Evolutionary conservation across 495 filamentous ascomycete genomes (phyloP).

Genomic region (Daldinia loculata): DNA sequence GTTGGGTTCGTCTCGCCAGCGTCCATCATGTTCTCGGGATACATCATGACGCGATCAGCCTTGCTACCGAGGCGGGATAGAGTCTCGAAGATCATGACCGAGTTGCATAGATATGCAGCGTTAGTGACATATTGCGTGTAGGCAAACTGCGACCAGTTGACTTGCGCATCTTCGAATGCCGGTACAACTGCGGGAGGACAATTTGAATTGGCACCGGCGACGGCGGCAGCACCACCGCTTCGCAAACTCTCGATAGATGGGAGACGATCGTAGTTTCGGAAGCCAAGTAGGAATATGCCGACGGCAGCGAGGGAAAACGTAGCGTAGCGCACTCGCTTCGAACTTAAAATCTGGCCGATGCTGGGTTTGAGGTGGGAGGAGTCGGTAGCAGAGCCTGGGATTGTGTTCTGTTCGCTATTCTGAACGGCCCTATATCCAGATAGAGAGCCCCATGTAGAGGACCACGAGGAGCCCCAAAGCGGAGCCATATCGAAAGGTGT

Average conservation of each 20-base stretch:
- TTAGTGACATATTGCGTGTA: constrained; percentile 78
- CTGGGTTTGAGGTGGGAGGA: constrained; percentile 45
- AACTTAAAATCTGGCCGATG: constrained; percentile 44
- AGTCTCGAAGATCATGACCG: constrained; percentile 76
- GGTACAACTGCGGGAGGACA: constrained; percentile 43
- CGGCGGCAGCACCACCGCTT: constrained; percentile 14
- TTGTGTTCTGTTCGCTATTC: constrained; percentile 32
- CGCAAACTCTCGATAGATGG: constrained; percentile 43
- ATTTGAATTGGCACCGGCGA: constrained; percentile 35
- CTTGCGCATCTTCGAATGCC: constrained; percentile 33
- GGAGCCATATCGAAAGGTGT: constrained; percentile 37
- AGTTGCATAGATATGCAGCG: constrained; percentile 75
- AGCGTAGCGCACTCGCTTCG: constrained; percentile 45
- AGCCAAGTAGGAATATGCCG: constrained; percentile 43
- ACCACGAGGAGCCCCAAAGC: constrained; percentile 45
- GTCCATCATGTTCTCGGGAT: constrained; percentile 64
- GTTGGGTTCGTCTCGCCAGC: constrained; percentile 45
- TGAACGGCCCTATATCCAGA: constrained; percentile 41
- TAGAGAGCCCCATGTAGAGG: constrained; percentile 42
- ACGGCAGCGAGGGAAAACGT: constrained; percentile 36
- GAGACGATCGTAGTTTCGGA: constrained; percentile 46
- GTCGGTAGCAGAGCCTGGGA: constrained; percentile 25
- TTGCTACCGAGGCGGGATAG: constrained; percentile 67
- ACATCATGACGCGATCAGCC: constrained; percentile 73
- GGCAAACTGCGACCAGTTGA: constrained; percentile 70